Evolutionary conservation across 345 rosid genomes (phyloP).

Genomic region (Aegle marmelos): DNA sequence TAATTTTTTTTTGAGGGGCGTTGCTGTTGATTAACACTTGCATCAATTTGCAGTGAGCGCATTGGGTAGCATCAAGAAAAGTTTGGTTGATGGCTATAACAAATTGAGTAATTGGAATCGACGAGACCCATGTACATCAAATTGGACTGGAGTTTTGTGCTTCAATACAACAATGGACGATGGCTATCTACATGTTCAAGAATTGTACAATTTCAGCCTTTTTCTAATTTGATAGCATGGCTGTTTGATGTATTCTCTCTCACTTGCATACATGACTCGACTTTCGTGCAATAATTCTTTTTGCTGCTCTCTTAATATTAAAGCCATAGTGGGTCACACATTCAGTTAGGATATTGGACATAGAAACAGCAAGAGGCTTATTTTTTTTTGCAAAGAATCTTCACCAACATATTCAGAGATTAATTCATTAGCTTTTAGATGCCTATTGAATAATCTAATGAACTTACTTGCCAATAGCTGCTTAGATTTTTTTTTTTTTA

Average conservation of each 20-base stretch:
- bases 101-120: conserved; percentile 70
- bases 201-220: conserved; percentile 48
- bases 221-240: background rate
- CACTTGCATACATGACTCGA: background rate
- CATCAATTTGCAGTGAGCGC: conserved; percentile 54
- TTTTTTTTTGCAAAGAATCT: background rate
- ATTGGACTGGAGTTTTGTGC: conserved; percentile 93
- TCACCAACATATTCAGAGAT: background rate
- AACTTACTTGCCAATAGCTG: background rate
- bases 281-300: background rate
- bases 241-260: background rate
- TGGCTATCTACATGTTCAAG: conserved; percentile 74
- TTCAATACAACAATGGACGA: conserved; percentile 48
- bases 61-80: conserved; percentile 46
- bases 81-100: conserved; percentile 53
- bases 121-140: conserved; percentile 83
- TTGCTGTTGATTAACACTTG: background rate
- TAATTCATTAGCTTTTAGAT: background rate
- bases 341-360: background rate
- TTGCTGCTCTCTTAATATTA: background rate
- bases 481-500: background rate
- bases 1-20: background rate
- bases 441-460: background rate
- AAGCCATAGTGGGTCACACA: background rate
- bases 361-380: background rate